These are phyloP conservation scores for Allantophomopsis cytisporea DNA, from an alignment of 2,329 filamentous ascomycete species.

Conservation along the genomic window DNA sequence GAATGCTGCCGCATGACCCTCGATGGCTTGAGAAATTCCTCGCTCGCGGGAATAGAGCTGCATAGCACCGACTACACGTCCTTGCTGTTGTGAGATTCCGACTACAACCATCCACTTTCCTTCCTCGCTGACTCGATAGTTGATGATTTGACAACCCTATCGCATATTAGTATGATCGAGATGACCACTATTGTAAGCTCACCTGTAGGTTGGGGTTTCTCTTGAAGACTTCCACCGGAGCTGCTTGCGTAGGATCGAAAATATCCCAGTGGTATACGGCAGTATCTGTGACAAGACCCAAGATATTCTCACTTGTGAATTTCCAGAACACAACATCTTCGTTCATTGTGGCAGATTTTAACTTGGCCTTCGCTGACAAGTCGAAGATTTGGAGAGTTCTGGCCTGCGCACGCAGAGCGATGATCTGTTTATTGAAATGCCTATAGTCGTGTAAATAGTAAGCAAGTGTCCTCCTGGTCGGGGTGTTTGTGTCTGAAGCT, in stretches of 20 bases:
- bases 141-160: constrained; percentile 96
- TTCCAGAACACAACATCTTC: constrained; percentile 99
- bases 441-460: too few species aligned
- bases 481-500: too few species aligned
- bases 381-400: constrained; percentile 97
- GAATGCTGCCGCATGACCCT: constrained; percentile 92
- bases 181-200: constrained; percentile 23
- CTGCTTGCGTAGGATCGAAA: constrained; percentile 66
- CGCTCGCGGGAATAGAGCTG: constrained; percentile 94
- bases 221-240: constrained; percentile 85
- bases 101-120: constrained; percentile 98
- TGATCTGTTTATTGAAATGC: constrained; percentile 91
- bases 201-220: constrained; percentile 81
- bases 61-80: constrained; percentile 89
- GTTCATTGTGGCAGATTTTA: constrained; percentile 93
- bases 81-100: constrained; percentile 86
- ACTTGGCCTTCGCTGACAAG: constrained; percentile 79
- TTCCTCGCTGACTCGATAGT: constrained; percentile 91
- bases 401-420: constrained; percentile 88
- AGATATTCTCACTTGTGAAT: constrained; percentile 83
- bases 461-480: too few species aligned
- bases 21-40: constrained; percentile 94
- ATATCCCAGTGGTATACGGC: constrained; percentile 98
- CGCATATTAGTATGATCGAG: constrained; percentile 8
- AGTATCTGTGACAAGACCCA: constrained; percentile 83